Conservation (phyloP, 768 basidiomycete genomes). For the Peribolospora kevripleyi region DNA sequence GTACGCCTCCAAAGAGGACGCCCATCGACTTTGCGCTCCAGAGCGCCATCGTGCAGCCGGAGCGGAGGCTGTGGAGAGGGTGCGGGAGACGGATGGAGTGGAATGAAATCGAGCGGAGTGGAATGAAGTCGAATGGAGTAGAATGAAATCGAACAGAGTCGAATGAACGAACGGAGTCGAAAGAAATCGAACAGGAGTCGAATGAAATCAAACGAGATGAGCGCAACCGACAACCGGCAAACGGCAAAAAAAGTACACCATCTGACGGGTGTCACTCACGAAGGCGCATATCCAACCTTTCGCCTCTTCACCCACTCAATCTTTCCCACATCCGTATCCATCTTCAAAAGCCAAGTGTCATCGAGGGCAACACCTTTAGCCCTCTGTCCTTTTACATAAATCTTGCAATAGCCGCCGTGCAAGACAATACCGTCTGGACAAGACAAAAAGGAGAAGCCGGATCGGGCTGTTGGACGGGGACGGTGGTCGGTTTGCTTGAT, state of each 20-base stretch:
- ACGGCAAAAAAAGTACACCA: too few relatives aligned
- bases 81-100: too few relatives aligned
- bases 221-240: too few relatives aligned
- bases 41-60: constrained; percentile 65
- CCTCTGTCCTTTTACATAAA: constrained; percentile 62
- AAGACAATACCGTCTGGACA: constrained; percentile 52
- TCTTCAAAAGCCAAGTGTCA: constrained; percentile 63
- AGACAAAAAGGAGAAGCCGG: constrained; percentile 61
- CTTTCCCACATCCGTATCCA: constrained; percentile 26
- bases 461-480: constrained; percentile 14
- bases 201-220: too few relatives aligned
- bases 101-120: too few relatives aligned
- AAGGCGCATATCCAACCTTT: constrained; percentile 45
- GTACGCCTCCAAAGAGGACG: constrained; percentile 66
- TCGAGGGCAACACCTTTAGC: constrained; percentile 68
- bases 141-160: too few relatives aligned
- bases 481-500: too few relatives aligned
- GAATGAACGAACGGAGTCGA: too few relatives aligned
- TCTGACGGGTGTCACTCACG: too few relatives aligned
- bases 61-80: constrained; percentile 23
- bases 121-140: too few relatives aligned
- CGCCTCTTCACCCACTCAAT: constrained; percentile 75
- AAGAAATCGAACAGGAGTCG: too few relatives aligned
- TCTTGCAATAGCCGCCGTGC: constrained; percentile 77
- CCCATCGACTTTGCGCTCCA: constrained; percentile 48